Evolutionary conservation across 2,329 filamentous ascomycete species (phyloP).

Genomic region (Xylariaceae sp.): DNA sequence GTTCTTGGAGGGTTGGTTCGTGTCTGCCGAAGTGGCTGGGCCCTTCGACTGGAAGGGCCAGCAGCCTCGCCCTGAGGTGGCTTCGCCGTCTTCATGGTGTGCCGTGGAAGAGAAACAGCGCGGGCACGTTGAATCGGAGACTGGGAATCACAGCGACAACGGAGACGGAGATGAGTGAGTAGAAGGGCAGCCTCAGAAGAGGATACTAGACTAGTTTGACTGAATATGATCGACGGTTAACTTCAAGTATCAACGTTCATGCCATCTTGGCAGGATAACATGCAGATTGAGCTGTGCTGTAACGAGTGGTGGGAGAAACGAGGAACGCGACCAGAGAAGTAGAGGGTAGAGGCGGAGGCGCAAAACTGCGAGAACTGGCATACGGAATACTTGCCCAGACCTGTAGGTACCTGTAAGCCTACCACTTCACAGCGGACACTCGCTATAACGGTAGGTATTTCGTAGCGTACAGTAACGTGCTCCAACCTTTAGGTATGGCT

Average conservation of each 20-base stretch:
- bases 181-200: slow-evolving; percentile 4
- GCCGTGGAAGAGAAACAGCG: slow-evolving; percentile 6
- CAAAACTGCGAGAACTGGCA: slow-evolving; percentile 25
- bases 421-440: slow-evolving; percentile 7
- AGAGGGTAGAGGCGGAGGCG: slow-evolving; percentile 25
- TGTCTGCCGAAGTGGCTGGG: slow-evolving; percentile 60
- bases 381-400: slow-evolving; percentile 11
- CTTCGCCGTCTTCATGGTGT: slow-evolving; percentile 52
- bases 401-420: slow-evolving; percentile 5
- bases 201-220: slow-evolving; percentile 22
- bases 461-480: background rate
- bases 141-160: slow-evolving; percentile 9
- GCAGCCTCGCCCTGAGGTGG: slow-evolving; percentile 37
- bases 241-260: slow-evolving; percentile 27
- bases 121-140: background rate
- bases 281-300: slow-evolving; percentile 19
- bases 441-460: background rate
- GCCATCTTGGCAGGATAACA: slow-evolving; percentile 28
- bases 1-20: slow-evolving; percentile 58
- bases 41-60: slow-evolving; percentile 48
- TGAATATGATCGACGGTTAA: slow-evolving; percentile 22
- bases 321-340: slow-evolving; percentile 20
- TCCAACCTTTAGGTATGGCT: background rate
- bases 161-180: background rate
- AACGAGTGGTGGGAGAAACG: slow-evolving; percentile 15